Evolutionary conservation across 805 yeast genomes (phyloP).

Genomic region (Lipomyces yamanashiensis): DNA sequence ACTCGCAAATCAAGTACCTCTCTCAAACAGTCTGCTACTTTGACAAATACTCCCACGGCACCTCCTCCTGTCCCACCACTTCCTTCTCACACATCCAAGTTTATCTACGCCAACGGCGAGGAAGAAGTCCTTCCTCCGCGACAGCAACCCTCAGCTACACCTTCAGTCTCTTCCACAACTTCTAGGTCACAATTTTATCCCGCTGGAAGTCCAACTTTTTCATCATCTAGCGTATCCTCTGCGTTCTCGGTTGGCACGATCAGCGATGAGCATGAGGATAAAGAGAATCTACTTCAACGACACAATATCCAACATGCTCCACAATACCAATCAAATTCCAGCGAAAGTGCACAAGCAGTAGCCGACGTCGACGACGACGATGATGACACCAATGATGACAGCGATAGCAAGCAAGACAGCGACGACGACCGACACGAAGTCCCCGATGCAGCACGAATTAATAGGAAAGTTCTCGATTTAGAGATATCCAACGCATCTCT

Average conservation of each 20-base stretch:
- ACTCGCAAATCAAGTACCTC: conserved; percentile 9
- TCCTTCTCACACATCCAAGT: conserved; percentile 16
- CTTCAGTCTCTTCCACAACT: not conserved
- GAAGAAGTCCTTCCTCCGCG: conserved; percentile 33
- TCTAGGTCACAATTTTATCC: not conserved
- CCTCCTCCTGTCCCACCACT: not conserved
- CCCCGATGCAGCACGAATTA: conserved; percentile 27
- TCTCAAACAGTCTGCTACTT: not conserved
- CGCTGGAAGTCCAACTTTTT: conserved; percentile 9
- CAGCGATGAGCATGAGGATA: not conserved
- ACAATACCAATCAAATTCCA: not conserved
- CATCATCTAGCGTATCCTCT: conserved; percentile 12
- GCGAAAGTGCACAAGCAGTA: not conserved
- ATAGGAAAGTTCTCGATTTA: conserved; percentile 42
- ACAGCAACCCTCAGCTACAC: conserved; percentile 1
- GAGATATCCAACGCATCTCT: conserved; percentile 43
- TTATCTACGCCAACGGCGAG: conserved; percentile 35
- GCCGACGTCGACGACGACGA: conserved; percentile 1
- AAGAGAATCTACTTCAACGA: not conserved
- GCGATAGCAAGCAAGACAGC: not conserved
- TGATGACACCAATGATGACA: not conserved
- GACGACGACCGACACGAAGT: not conserved
- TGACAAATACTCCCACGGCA: not conserved
- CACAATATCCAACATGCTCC: not conserved
- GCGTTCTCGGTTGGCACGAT: not conserved